Conservation (phyloP, 2,329 filamentous ascomycete genomes). For the Colletotrichum echinochloae region DNA sequence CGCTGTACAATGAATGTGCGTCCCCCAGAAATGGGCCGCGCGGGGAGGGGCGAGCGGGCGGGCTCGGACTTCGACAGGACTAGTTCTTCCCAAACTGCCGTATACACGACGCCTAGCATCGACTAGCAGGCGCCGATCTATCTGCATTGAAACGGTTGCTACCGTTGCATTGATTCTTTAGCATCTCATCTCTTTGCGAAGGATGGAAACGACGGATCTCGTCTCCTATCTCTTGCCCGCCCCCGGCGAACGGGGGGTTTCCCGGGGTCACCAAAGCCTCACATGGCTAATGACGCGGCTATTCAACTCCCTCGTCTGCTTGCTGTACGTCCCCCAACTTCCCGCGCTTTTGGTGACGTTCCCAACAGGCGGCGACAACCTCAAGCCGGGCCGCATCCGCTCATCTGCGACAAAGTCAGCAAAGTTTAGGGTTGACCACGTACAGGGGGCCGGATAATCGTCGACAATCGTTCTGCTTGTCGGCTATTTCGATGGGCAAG, state of each 20-base stretch:
- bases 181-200: conserved; percentile 26
- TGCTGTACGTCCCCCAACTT: neutral
- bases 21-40: neutral
- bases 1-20: too few relatives aligned
- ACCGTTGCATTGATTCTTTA: conserved; percentile 23
- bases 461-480: conserved; percentile 7
- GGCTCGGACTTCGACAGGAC: neutral
- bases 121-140: conserved; percentile 3
- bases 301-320: neutral
- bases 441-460: neutral
- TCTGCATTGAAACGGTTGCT: conserved; percentile 17
- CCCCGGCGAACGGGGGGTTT: neutral
- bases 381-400: conserved; percentile 14
- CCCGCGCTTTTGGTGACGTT: conserved; percentile 9
- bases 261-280: conserved; percentile 6
- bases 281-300: conserved; percentile 31
- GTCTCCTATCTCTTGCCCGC: neutral
- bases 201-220: conserved; percentile 12
- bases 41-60: too few relatives aligned
- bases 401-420: conserved; percentile 15
- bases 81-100: neutral
- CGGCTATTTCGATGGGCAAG: neutral
- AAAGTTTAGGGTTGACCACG: conserved; percentile 21
- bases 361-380: conserved; percentile 20
- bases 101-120: neutral